Base-by-base conservation (phyloP, 768 basidiomycete species). In the Termitomyces eurrhizus region DNA sequence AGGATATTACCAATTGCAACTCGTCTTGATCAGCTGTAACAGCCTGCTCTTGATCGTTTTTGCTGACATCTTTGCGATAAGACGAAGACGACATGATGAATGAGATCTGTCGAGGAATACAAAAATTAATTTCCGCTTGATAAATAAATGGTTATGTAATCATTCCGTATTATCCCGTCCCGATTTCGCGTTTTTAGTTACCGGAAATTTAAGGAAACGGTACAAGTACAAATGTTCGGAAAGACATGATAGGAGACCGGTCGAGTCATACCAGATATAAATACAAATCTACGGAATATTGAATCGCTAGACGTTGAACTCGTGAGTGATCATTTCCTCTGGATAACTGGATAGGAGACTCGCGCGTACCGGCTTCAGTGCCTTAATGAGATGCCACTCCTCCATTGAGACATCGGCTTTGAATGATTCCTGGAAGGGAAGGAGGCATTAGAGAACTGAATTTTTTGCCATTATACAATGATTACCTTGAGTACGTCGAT, bases 401-500 rank as follows among this genome's bases (percentile, higher is more conserved):
- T 96, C 92, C 60, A 83, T 89, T 33, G 89, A 82, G 26, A 95
- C 93, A 70, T 98, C 92, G 26, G 86, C 80, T 76, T 93, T 89
- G 80, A 98, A 98, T 18, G 88, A 86, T 33, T 80, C 80, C 93
- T 95, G 64, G 29, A 67, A 55, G 61, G 50, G 46, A 24, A 54
- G n/a, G 24, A 62, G 49, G 46, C 36, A 36, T 52, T 12, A 57
- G 55, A 52, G 14, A n/a, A 45, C 11, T 60, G 35, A 57, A 50
- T 18, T 41, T 45, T 44, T 50, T 41, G 54, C 45, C 14, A 48
- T 61, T 48, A 60, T 18, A 60, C 29, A 56, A 37, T 39, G n/a
- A 58, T 67, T 67, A 91, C 88, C 90, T 98, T 98, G 49, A 98
- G 81, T 9, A 95, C 92, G 73, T 98, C 97, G 64, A 99, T 98